Evolutionary conservation across 1,284 basidiomycete species (phyloP).

Genomic region (Ceratobasidium sp.): DNA sequence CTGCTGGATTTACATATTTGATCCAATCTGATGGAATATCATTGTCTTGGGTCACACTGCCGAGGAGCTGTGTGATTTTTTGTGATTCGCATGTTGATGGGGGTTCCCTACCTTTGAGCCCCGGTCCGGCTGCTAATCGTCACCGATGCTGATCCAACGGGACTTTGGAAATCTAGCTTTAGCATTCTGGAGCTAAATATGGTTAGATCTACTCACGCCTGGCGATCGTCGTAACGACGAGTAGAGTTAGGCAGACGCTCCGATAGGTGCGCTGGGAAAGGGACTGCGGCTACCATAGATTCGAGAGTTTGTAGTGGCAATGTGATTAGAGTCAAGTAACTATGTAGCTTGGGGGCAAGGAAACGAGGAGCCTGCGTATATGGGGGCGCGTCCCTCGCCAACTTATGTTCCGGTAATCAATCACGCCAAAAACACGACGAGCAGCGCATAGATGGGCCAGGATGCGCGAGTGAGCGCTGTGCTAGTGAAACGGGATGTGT

Average conservation of each 20-base stretch:
- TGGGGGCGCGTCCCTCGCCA: too few relatives aligned
- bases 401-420: too few relatives aligned
- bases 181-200: too few relatives aligned
- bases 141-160: background rate
- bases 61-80: background rate
- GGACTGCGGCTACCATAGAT: too few relatives aligned
- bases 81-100: background rate
- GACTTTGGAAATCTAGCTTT: background rate
- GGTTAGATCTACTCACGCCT: background rate
- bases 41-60: background rate
- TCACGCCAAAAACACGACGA: too few relatives aligned
- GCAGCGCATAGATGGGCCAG: too few relatives aligned
- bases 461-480: too few relatives aligned
- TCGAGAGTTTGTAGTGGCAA: too few relatives aligned
- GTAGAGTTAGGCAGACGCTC: constrained; percentile 1
- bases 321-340: too few relatives aligned
- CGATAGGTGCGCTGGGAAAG: background rate
- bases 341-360: too few relatives aligned
- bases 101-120: background rate
- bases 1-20: constrained; percentile 9
- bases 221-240: background rate
- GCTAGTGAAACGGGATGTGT: too few relatives aligned
- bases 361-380: too few relatives aligned
- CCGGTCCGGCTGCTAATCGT: background rate
- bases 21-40: background rate